phyloP scores from a whole-genome alignment of 257 asterid species.

The Nicotiana tabacum region DNA sequence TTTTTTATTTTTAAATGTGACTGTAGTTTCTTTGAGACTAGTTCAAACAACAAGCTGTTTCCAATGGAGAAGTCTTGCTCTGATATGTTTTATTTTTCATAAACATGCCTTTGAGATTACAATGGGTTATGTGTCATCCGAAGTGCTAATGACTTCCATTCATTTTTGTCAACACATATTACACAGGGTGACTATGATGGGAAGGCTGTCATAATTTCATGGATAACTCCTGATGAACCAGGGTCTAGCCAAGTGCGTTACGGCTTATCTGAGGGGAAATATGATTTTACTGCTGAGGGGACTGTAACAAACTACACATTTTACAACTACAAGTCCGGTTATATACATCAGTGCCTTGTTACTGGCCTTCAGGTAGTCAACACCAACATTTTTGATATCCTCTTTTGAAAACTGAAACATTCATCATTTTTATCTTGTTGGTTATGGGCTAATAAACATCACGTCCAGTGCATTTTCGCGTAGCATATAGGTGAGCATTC shows the following conservation, averaged over 20 bases:
- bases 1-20: not conserved
- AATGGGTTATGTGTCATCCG: too few relatives aligned
- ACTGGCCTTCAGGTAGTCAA: slow-evolving; percentile 74
- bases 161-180: slow-evolving; percentile 93
- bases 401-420: too few relatives aligned
- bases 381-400: not conserved
- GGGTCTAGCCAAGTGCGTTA: slow-evolving; percentile 74
- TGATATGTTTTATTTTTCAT: not conserved
- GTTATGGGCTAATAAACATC: too few relatives aligned
- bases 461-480: not conserved
- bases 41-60: not conserved
- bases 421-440: too few relatives aligned
- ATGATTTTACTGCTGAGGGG: slow-evolving; percentile 57
- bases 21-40: not conserved
- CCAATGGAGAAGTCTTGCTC: not conserved
- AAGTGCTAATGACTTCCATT: too few relatives aligned
- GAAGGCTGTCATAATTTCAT: slow-evolving; percentile 76
- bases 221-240: slow-evolving; percentile 76
- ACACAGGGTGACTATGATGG: slow-evolving; percentile 99
- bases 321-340: slow-evolving; percentile 76
- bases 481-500: not conserved
- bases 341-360: slow-evolving; percentile 77
- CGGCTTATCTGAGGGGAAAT: slow-evolving; percentile 70
- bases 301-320: slow-evolving; percentile 67
- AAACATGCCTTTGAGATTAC: too few relatives aligned